Percentiles rank a stretch among this genome's conserved stretches.
Conservation (phyloP, 202 grass and related monocot species). For the Bolboschoenoplectus hybrid region DNA sequence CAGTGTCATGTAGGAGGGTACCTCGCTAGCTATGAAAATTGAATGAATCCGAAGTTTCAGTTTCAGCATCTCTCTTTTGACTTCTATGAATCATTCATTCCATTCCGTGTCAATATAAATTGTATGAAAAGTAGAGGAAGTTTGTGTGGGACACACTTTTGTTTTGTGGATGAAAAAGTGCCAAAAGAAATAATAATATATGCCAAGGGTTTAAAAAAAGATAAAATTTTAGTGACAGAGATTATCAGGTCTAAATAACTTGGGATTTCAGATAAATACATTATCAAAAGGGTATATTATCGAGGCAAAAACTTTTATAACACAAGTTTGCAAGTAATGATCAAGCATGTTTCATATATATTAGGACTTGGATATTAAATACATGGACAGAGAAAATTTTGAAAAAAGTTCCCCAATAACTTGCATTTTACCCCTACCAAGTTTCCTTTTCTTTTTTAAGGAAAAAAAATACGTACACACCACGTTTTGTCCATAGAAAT, state of each 20-base stretch:
- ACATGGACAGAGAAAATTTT: neutral
- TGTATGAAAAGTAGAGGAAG: neutral
- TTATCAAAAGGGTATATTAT: neutral
- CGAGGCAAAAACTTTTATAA: neutral
- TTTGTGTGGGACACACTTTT: neutral
- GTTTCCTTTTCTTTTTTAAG: neutral
- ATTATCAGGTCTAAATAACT: neutral
- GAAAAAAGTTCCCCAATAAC: neutral
- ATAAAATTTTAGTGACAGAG: neutral
- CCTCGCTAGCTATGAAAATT: neutral
- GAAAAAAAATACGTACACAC: too few species aligned
- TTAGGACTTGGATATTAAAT: neutral
- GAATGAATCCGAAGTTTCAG: neutral
- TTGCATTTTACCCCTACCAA: neutral
- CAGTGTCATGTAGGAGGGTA: neutral
- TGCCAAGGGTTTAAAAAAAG: neutral
- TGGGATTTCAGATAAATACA: neutral
- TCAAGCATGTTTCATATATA: neutral
- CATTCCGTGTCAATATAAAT: slow-evolving; percentile 6
- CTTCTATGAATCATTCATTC: neutral
- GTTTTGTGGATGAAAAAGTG: neutral
- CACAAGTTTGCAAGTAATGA: neutral
- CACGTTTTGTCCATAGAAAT: too few species aligned
- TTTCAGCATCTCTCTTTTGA: neutral
- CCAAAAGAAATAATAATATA: neutral